Evolutionary conservation across 371 early-diverging fungal species (phyloP), one percentile per base, ranked within the genome.

Genomic region (Mucor mucedo): DNA sequence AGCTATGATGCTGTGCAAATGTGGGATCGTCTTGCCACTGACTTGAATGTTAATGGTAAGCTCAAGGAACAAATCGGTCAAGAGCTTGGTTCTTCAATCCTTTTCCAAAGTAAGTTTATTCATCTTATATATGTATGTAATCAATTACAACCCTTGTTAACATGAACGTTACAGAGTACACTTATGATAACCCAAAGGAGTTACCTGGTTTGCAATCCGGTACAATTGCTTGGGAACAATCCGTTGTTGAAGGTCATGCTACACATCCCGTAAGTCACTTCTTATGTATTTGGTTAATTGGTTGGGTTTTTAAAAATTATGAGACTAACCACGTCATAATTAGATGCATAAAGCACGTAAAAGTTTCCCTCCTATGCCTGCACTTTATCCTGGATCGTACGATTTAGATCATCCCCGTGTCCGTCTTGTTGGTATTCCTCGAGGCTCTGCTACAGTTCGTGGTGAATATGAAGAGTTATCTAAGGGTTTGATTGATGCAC

Each of bases 241-340:
- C 83, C 42, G 79, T 91, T 27, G 70, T 89, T 10, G 92, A 91
- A 65, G 92, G 92, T 11, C 91, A 91, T 59, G 87, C 89, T n/a
- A 89, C 89, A 0, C 92, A 91, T 65, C 92, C 92, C 9, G 87
- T 87, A 83, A 79, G 78, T 71, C 28, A 10, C 35, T 35, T 40
- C 16, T 38, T 59, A 28, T 54, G 14, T 28, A 3, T n/a, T 52
- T 52, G 7, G 49, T 5, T 9, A 30, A 29, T 27, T 53, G 32
- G 21, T 14, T 48, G 27, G 48, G 41, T 32, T 45, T 44, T 62
- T 54, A 2, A n/a, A 28, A 39, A 16, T 13, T 30, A 39, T 21
- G n/a, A 28, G 55, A 30, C 35, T 35, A n/a, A 58, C 27, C 52
- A 52, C 69, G 33, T 62, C 59, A 62, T 65, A 40, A n/a, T 47